phyloP scores from a whole-genome alignment of 345 rosid genomes.

The Crucihimalaya himalaica region DNA sequence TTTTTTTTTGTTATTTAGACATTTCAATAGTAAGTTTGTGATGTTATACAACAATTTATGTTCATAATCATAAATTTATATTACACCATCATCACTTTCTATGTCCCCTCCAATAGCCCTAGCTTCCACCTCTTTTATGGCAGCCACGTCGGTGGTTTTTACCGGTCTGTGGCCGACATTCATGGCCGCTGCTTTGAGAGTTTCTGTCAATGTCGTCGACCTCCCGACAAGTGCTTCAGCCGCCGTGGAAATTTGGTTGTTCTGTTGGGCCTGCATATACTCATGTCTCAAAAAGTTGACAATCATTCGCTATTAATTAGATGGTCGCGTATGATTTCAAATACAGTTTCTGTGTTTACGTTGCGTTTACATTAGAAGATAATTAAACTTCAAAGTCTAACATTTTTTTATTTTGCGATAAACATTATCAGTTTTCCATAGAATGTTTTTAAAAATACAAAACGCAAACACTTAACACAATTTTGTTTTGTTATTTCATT shows the following conservation, averaged over 20 bases:
- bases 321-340: too few species aligned
- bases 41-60: too few species aligned
- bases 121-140: conserved; percentile 37
- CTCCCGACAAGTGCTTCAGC: conserved; percentile 36
- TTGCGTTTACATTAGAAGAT: not conserved
- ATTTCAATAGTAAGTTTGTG: too few species aligned
- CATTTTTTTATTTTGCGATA: too few species aligned
- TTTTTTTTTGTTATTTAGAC: too few species aligned
- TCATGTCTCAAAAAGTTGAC: not conserved
- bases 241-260: conserved; percentile 16
- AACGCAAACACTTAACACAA: too few species aligned
- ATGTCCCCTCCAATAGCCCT: conserved; percentile 9
- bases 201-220: conserved; percentile 35
- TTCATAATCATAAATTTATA: too few species aligned
- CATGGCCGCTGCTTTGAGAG: conserved; percentile 38
- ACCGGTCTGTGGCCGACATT: conserved; percentile 25
- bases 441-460: too few species aligned
- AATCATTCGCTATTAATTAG: not conserved
- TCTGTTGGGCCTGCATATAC: conserved; percentile 25
- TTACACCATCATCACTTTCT: not conserved
- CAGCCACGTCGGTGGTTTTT: conserved; percentile 30
- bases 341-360: not conserved
- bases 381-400: too few species aligned
- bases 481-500: too few species aligned
- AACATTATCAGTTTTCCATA: too few species aligned